Base-by-base conservation (phyloP, 1,284 basidiomycete genomes). In the Papiliotrema nemorosa region DNA sequence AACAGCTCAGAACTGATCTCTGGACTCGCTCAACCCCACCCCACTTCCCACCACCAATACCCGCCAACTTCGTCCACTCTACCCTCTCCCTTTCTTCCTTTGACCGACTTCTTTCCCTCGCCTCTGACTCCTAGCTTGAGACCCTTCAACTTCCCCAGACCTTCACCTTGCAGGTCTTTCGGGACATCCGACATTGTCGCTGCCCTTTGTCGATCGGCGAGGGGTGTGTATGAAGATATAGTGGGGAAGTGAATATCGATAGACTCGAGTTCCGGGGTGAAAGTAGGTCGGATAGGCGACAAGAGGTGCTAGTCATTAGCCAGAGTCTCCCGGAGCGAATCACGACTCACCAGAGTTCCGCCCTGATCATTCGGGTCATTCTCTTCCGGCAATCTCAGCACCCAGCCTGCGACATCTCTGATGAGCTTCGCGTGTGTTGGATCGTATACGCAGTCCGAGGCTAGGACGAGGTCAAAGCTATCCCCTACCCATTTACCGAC, bases 31-130 rank as follows among this genome's bases (percentile, higher is more conserved):
- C 33, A 69, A 24, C 57, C 69, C 73, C 73, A 75, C 57, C 69
- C 68, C 6, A 75, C 67, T 50, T 74, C 72, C 73, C 73, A 75
- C 72, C 72, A 74, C 73, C 72, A 74, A 55, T 75, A 75, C 14
- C 72, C 73, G 3, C 47, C 52, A 12, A 55, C 61, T 58, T 75
- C 73, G 47, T 75, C 73, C 14, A 64, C 60, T 39, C 73, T 57
- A 1, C 73, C 73, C 49, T 69, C 72, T 1, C 73, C 73, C 37
- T 63, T 66, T 35, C 66, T 57, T 2, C 71, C 68, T 27, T 58
- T 58, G 14, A 72, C 62, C n/a, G 55, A 53, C 2, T 58, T 36
- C 55, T 73, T 70, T 1, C 66, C 66, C 16, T 61, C 54, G 0
- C 69, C 70, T 36, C 64, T 60, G 1, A 62, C 62, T 18, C 69